Evolutionary conservation across 2,329 filamentous ascomycete genomes (phyloP).

Genomic region (Penicillium sp.): DNA sequence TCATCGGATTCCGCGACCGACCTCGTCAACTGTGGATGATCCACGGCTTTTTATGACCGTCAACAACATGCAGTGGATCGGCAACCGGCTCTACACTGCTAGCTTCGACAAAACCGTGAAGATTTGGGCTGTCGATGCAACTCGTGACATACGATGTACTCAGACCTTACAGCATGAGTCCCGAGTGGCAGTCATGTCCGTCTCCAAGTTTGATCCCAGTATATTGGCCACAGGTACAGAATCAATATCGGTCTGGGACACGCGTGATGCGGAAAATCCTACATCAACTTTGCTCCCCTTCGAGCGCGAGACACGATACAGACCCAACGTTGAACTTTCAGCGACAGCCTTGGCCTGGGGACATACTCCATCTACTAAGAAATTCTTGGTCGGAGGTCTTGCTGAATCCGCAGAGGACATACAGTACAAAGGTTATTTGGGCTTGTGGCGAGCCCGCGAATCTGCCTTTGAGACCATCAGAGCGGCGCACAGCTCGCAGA

Average conservation of each 20-base stretch:
- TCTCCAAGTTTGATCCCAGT: constrained; percentile 38
- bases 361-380: constrained; percentile 30
- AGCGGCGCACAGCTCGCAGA: constrained; percentile 49
- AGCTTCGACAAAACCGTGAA: constrained; percentile 56
- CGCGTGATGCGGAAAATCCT: constrained; percentile 27
- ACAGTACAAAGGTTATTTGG: constrained; percentile 48
- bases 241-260: constrained; percentile 38
- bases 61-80: constrained; percentile 52
- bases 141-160: constrained; percentile 27
- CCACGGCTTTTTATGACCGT: constrained; percentile 55
- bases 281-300: constrained; percentile 30
- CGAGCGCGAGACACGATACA: constrained; percentile 20
- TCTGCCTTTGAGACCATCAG: constrained; percentile 31
- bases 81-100: constrained; percentile 49
- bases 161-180: constrained; percentile 45
- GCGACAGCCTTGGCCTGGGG: constrained; percentile 52
- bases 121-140: constrained; percentile 49
- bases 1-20: constrained; percentile 47
- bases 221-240: constrained; percentile 49
- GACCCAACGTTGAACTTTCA: constrained; percentile 34
- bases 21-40: constrained; percentile 47
- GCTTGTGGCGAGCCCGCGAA: constrained; percentile 51
- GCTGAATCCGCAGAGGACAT: constrained; percentile 39
- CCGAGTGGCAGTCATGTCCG: constrained; percentile 51
- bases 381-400: constrained; percentile 55